A percentile compares a stretch with the other conserved stretches of the same genome.
phyloP scores from a whole-genome alignment of 2,329 filamentous ascomycete genomes.

The Alternaria arbusti region DNA sequence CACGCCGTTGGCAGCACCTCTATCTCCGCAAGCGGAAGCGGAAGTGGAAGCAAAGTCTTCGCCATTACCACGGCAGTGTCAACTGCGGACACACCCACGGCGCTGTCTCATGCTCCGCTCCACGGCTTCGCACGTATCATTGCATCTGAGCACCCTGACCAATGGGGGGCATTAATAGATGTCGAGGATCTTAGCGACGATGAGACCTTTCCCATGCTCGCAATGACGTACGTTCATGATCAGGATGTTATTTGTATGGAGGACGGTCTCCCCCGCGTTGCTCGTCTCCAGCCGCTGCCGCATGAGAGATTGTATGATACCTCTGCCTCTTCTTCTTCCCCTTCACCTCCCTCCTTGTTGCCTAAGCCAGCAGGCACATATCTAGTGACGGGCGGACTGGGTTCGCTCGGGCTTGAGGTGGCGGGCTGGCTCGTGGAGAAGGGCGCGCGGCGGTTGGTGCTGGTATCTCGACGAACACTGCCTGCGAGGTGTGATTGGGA shows the following conservation, averaged over 20 bases:
- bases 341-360: conserved; percentile 8
- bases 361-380: conserved; percentile 52
- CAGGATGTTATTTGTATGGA: neutral
- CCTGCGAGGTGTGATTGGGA: conserved; percentile 46
- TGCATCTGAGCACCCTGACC: conserved; percentile 48
- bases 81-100: neutral
- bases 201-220: conserved; percentile 40
- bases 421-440: conserved; percentile 48
- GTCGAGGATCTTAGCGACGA: conserved; percentile 3
- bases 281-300: neutral
- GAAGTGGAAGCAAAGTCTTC: neutral
- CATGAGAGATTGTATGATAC: neutral
- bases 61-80: neutral
- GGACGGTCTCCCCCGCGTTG: neutral
- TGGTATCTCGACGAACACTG: conserved; percentile 49
- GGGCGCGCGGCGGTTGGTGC: conserved; percentile 52
- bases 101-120: neutral
- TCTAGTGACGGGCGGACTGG: conserved; percentile 52
- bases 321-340: neutral
- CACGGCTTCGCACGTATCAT: conserved; percentile 40
- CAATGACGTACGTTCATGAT: conserved; percentile 46
- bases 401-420: conserved; percentile 50
- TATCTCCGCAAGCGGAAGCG: neutral
- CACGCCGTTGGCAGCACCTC: neutral
- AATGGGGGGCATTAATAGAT: conserved; percentile 46